Base-by-base conservation (phyloP, 176 grass and related monocot genomes). In the maize (Zea mays) region DNA sequence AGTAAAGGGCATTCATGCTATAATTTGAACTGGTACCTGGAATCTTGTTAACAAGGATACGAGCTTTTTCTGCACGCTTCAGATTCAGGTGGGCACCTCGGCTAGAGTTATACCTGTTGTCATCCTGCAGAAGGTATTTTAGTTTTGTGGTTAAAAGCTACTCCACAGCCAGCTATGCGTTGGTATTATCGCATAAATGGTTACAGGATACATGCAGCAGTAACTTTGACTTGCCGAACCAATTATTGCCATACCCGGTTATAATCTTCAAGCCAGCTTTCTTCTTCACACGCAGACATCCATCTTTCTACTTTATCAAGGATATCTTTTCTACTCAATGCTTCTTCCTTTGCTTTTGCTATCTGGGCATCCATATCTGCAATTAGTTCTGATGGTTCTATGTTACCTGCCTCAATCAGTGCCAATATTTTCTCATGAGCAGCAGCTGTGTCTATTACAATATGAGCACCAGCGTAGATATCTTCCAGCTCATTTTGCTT, bases 261-360 rank as follows among this genome's bases (percentile, higher is more conserved):
- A 75, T 99, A 99, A 87, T 99, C 96, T 81, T 99, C 96, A 77
- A 99, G 96, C 96, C 96, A 96, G 73, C 92, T 99, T 71, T 99
- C 96, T 84, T 99, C 96, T 81, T 99, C 92, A 73, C 96, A 99
- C 0, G 96, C 78, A 27, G 96, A 99, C 96, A 96, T 96, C 96
- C 96, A 99, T 85, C 82, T 86, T 78, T 99, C 96, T 58, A 99
- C 92, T 58, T 90, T 99, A 71, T 99, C 96, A 58, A 99, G 87
- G 83, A 99, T 96, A 60, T 99, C 96, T 78, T 99, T 96, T 80
- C 96, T 90, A 55, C 96, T 99, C 64, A 93, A 54, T 77, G 96
- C 85, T 80, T 96, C 96, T 88, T 99, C 96, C 86, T 99, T 99
- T 38, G 96, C 92, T 90, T 90, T 90, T 60, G 89, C 40, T 81